Evolutionary conservation across 345 rosid genomes (phyloP).

Genomic region (Psidium guajava): DNA sequence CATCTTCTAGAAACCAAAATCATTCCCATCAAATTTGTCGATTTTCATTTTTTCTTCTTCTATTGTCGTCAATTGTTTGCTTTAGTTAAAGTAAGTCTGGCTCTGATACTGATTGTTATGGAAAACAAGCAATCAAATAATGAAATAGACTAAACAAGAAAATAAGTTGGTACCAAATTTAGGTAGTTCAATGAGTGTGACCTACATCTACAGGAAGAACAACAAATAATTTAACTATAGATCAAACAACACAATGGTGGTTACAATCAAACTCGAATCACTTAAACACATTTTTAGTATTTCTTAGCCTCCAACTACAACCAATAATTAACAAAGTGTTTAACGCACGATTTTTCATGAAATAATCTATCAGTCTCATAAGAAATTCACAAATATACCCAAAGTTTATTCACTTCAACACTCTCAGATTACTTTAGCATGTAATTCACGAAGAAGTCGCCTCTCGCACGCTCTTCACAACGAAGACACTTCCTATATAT

Average conservation of each 20-base stretch:
- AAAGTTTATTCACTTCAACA: neutral
- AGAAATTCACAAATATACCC: neutral
- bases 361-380: neutral
- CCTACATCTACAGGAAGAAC: neutral
- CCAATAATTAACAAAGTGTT: too few relatives aligned
- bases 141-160: neutral
- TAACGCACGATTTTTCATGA: neutral
- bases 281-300: neutral
- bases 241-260: neutral
- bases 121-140: neutral
- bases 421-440: neutral
- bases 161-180: neutral
- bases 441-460: neutral
- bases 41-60: neutral
- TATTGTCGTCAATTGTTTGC: neutral
- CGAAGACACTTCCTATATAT: neutral
- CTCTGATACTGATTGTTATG: neutral
- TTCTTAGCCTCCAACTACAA: too few relatives aligned
- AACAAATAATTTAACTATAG: neutral
- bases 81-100: neutral
- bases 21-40: neutral
- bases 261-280: neutral
- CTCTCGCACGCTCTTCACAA: neutral
- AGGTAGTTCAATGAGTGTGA: fast-evolving
- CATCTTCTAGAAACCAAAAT: neutral